These are phyloP conservation scores for Leishmania turanica DNA, from an alignment of 208 protist species.

Conservation along the genomic window DNA sequence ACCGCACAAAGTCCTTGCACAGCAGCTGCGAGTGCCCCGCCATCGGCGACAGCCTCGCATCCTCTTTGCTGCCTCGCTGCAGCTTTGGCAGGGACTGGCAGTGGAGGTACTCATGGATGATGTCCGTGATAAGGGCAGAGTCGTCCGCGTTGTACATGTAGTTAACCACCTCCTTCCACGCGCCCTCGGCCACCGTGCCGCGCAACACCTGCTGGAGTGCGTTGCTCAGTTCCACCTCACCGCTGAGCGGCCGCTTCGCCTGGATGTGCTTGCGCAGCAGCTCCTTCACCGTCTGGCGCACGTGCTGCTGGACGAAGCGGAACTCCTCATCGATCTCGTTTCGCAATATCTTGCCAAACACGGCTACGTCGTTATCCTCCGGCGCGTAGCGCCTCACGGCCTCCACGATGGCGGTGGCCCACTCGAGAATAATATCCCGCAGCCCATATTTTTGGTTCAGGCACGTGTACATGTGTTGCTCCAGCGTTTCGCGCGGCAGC, in stretches of 20 bases:
- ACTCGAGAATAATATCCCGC: slow-evolving; percentile 84
- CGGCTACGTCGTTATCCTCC: slow-evolving; percentile 89
- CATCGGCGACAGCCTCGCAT: slow-evolving; percentile 9
- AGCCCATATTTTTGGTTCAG: slow-evolving; percentile 92
- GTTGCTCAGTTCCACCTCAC: slow-evolving; percentile 52
- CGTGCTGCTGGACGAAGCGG: slow-evolving; percentile 83
- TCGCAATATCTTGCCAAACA: slow-evolving; percentile 90
- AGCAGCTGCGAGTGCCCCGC: slow-evolving; percentile 41
- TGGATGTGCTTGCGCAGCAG: slow-evolving; percentile 76
- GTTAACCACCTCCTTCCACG: slow-evolving; percentile 84
- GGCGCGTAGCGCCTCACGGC: slow-evolving; percentile 68
- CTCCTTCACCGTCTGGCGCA: slow-evolving; percentile 85
- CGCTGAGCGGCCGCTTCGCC: slow-evolving; percentile 46
- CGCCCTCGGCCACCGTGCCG: slow-evolving; percentile 61
- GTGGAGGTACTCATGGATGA: slow-evolving; percentile 58
- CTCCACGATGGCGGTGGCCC: slow-evolving; percentile 70
- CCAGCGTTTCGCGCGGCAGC: slow-evolving; percentile 91
- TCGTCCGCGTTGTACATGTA: slow-evolving; percentile 92
- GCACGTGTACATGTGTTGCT: slow-evolving; percentile 94
- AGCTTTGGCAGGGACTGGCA: slow-evolving; percentile 33
- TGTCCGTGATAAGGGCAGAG: slow-evolving; percentile 57
- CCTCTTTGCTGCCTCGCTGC: slow-evolving; percentile 23
- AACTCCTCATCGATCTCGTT: slow-evolving; percentile 95
- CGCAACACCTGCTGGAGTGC: slow-evolving; percentile 57
- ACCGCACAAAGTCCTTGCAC: slow-evolving; percentile 70